Conservation (phyloP, 1,139 yeast genomes). For the Saccharomycopsis hybrid region DNA sequence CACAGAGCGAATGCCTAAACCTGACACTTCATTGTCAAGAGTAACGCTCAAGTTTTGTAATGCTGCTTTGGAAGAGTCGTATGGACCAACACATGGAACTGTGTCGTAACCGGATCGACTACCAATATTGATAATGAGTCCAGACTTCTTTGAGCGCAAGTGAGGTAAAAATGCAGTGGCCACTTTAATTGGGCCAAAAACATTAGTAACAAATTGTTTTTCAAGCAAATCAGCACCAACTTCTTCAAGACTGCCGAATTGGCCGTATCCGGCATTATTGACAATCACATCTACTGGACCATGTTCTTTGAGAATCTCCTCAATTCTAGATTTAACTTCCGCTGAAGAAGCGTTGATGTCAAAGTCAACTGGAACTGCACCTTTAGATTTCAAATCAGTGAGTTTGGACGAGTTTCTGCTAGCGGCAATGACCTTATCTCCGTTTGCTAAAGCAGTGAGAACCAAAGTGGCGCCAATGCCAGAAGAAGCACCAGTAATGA, state of each 20-base stretch:
- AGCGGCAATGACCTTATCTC: slow-evolving; percentile 4
- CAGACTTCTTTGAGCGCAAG: too few species aligned
- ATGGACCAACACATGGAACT: neutral
- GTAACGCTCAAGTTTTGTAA: neutral
- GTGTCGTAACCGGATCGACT: neutral
- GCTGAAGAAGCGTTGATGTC: slow-evolving; percentile 2
- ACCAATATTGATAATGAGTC: too few species aligned
- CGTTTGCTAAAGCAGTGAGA: neutral
- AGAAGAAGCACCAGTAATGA: slow-evolving; percentile 4
- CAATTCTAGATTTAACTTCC: neutral
- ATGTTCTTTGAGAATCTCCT: neutral
- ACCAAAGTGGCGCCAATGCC: slow-evolving; percentile 2
- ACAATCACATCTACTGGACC: too few species aligned
- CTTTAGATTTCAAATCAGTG: neutral
- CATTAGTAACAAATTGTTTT: too few species aligned
- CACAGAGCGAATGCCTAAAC: neutral
- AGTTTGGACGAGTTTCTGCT: neutral
- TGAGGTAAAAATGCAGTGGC: too few species aligned
- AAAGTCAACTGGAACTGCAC: neutral
- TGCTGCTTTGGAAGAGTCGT: neutral
- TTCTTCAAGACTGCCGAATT: too few species aligned
- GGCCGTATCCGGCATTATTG: too few species aligned
- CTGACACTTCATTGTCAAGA: neutral
- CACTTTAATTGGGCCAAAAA: too few species aligned
- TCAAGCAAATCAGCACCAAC: too few species aligned